Base-by-base conservation (phyloP, 208 protist genomes). In the Acanthamoeba castellanii region DNA sequence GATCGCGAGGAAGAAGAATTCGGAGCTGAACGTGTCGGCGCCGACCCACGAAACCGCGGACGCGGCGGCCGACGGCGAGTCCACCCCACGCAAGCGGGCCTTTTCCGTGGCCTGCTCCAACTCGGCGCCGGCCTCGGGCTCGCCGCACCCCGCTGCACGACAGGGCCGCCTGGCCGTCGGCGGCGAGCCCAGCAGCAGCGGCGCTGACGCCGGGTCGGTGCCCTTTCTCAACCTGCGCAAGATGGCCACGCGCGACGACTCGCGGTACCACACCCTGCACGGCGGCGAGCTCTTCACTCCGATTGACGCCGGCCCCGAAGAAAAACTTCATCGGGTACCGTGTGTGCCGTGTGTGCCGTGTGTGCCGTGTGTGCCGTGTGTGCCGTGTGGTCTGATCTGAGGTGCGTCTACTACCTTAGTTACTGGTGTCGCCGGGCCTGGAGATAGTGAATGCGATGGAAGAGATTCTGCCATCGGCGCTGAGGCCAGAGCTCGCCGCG, bases 161-260 rank as follows among this genome's bases (percentile, higher is more conserved):
- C 70, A 47, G 18, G 70, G 70, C 34, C 70, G 61, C 61, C 9
- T 78, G 30, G 32, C 11, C 20, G 25, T 30, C 16, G 8, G 25
- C 32, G 20, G 70, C 70, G 70, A 78, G 25, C 14, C 25, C 61
- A n/a, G 61, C 27, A 22, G 7, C 59, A 66, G 25, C 61, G 18
- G 2, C 25, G 25, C 22, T 22, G 61, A 25, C 11, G 32, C 72
- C 30, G 72, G 34, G 14, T 45, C 78, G 27, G 47, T 85, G 78
- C 78, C 78, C 47, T 85, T 85, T 42, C 78, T 85, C 47, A 85
- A 85, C 47, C 78, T 85, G 27, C 78, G 78, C 5, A 85, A 85
- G 78, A 85, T 85, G 78, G 78, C 78, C 0, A 59, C 37, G 9
- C 34, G 47, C 14, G 78, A 85, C 27, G 78, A 85, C 78, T 59